phyloP scores from a whole-genome alignment of 306 rosid genomes.

The Prunus persica region DNA sequence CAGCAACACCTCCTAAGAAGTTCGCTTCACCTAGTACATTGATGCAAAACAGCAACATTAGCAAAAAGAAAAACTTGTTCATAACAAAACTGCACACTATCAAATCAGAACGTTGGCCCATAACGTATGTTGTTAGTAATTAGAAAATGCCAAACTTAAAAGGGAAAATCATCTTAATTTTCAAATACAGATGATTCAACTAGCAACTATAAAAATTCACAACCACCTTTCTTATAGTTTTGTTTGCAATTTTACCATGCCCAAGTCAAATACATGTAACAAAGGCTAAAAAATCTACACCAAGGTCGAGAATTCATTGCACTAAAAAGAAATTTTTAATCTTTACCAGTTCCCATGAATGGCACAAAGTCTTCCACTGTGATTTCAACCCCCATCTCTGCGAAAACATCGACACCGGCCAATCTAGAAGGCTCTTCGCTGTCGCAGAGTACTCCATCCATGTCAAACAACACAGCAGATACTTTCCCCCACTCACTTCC shows the following conservation, averaged over 20 bases:
- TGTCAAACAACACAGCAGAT: slow-evolving; percentile 88
- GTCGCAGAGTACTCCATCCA: slow-evolving; percentile 96
- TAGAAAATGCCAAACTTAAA: neutral
- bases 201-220: neutral
- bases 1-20: slow-evolving; percentile 95
- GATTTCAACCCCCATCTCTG: slow-evolving; percentile 82
- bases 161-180: neutral
- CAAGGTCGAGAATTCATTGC: neutral
- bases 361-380: slow-evolving; percentile 86
- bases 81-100: neutral
- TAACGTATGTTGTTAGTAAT: neutral
- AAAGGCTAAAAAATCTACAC: neutral
- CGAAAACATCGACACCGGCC: slow-evolving; percentile 79
- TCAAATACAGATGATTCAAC: neutral
- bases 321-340: neutral
- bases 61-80: neutral
- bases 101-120: neutral
- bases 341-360: slow-evolving; percentile 87
- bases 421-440: slow-evolving; percentile 83
- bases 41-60: slow-evolving; percentile 25
- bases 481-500: slow-evolving; percentile 73
- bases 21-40: slow-evolving; percentile 77
- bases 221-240: neutral
- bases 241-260: neutral
- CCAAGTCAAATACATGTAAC: neutral